These are phyloP conservation scores for Pseudopyricularia javanii DNA, from an alignment of 2,329 filamentous ascomycete genomes.

Conservation along the genomic window DNA sequence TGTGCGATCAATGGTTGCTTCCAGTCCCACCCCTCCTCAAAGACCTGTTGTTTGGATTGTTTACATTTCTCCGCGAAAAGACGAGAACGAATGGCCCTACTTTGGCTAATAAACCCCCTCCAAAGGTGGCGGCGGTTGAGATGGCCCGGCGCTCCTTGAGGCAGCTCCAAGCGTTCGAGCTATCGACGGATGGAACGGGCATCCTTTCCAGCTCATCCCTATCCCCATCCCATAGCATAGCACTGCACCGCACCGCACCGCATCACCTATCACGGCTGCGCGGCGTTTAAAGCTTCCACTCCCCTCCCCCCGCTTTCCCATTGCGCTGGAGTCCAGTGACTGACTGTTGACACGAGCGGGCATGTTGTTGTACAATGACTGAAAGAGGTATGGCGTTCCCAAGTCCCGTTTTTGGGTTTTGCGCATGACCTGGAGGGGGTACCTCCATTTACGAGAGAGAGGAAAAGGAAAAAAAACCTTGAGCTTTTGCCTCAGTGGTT, in stretches of 20 bases:
- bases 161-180: background rate
- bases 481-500: no score
- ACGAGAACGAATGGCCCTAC: no score
- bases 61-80: no score
- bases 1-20: no score
- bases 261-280: background rate
- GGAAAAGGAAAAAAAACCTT: no score
- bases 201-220: background rate
- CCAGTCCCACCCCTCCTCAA: no score
- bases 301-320: background rate
- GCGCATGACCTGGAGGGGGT: background rate
- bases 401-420: background rate
- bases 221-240: no score
- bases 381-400: slow-evolving; percentile 1
- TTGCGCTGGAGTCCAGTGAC: background rate
- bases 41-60: no score
- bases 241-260: no score
- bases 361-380: background rate
- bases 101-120: no score
- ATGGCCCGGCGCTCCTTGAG: background rate
- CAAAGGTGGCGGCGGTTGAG: background rate
- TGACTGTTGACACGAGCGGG: background rate
- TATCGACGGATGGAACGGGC: background rate
- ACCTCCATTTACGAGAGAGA: background rate
- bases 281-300: background rate